phyloP scores from a whole-genome alignment of 140 eudicot genomes.

The Senecio squalidus region DNA sequence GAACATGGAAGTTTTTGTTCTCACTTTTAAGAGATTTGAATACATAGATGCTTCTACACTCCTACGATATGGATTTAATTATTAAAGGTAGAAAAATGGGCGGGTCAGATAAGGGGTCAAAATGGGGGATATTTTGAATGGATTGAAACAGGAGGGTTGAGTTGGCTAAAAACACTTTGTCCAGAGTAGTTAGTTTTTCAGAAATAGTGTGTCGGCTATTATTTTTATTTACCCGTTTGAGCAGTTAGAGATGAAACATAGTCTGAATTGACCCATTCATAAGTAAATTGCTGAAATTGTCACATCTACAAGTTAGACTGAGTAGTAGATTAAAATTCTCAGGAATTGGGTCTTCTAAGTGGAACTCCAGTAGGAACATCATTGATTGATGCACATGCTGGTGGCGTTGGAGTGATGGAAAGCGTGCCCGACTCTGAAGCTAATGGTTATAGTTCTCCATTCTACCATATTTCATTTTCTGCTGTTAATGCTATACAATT shows the following conservation, averaged over 20 bases:
- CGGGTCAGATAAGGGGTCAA: background rate
- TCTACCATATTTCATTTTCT: background rate
- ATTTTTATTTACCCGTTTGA: too few species aligned
- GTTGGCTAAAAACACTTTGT: background rate
- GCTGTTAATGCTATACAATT: conserved; percentile 1
- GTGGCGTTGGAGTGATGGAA: conserved; percentile 99
- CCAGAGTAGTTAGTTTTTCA: background rate
- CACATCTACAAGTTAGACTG: conserved; percentile 2
- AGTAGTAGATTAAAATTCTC: conserved; percentile 8
- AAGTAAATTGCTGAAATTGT: background rate
- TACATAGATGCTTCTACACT: conserved; percentile 12
- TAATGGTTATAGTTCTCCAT: conserved; percentile 35
- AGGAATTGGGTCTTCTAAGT: conserved; percentile 76
- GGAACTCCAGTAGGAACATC: conserved; percentile 98
- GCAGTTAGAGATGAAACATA: too few species aligned
- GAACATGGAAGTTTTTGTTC: background rate
- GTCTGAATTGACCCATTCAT: background rate
- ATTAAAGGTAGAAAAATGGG: background rate
- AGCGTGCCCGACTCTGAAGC: conserved; percentile 53
- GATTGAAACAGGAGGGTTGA: background rate
- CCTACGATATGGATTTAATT: background rate
- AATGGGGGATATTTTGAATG: background rate
- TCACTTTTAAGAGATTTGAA: conserved; percentile 13
- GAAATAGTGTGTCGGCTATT: background rate
- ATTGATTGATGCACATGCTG: conserved; percentile 98